Evolutionary conservation across 495 filamentous ascomycete genomes (phyloP).

Genomic region (Podospora appendiculata): DNA sequence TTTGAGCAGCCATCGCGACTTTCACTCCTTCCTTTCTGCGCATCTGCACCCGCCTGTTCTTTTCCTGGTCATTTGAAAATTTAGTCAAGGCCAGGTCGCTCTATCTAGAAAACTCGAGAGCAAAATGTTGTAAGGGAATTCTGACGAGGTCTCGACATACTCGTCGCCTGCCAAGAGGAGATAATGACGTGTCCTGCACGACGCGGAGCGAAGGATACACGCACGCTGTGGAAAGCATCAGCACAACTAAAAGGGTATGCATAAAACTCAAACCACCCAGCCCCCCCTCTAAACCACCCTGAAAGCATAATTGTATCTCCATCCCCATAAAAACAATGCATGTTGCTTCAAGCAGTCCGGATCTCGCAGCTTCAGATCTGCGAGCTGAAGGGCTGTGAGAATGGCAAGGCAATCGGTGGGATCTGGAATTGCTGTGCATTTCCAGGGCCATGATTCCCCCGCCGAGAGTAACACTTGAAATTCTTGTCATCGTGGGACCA

Average conservation of each 20-base stretch:
- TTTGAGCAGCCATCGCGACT: constrained; percentile 5
- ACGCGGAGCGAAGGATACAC: constrained; percentile 10
- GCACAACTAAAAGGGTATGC: constrained; percentile 22
- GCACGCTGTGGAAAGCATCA: constrained; percentile 9
- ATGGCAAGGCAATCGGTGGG: constrained; percentile 8
- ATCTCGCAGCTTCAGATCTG: constrained; percentile 14
- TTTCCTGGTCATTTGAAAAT: constrained; percentile 15
- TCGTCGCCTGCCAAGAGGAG: constrained; percentile 10
- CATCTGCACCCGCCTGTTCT: constrained; percentile 10
- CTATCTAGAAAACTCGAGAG: constrained; percentile 15
- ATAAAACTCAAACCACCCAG: constrained; percentile 15
- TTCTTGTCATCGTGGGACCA: constrained; percentile 5
- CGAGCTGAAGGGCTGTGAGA: constrained; percentile 18
- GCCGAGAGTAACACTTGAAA: constrained; percentile 22
- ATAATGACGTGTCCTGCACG: constrained; percentile 18
- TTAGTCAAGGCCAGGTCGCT: constrained; percentile 4
- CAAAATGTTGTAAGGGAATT: constrained; percentile 16
- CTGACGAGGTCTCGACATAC: constrained; percentile 9
- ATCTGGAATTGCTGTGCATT: background rate
- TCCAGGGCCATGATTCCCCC: background rate
- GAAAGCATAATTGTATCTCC: constrained; percentile 15
- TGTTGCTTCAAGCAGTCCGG: constrained; percentile 17
- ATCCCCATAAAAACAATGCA: constrained; percentile 15
- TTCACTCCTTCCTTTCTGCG: constrained; percentile 4
- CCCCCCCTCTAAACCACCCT: constrained; percentile 10